These are phyloP conservation scores for Mollisiaceae sp. DNA, from an alignment of 2,329 filamentous ascomycete genomes.

Conservation along the genomic window DNA sequence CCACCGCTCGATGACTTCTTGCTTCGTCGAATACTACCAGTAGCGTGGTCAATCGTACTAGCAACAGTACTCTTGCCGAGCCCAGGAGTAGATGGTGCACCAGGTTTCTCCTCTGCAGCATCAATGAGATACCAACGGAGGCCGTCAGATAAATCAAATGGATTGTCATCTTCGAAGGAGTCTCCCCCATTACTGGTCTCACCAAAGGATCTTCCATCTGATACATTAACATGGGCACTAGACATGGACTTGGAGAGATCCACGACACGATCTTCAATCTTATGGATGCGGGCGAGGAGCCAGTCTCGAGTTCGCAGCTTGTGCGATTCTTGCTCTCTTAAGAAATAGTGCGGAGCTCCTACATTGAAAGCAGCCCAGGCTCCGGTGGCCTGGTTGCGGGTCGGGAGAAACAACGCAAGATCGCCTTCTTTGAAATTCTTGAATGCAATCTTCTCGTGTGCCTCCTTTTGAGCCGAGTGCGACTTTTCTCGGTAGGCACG, in stretches of 20 bases:
- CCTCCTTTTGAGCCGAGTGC: constrained; percentile 79
- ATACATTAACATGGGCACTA: constrained; percentile 36
- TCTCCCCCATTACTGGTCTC: constrained; percentile 58
- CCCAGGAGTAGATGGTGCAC: constrained; percentile 89
- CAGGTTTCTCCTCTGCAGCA: constrained; percentile 88
- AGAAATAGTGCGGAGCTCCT: constrained; percentile 94
- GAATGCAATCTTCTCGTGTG: constrained; percentile 95
- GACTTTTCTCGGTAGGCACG: constrained; percentile 87
- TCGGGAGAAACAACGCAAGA: constrained; percentile 90
- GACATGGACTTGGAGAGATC: constrained; percentile 81
- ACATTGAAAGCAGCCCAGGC: constrained; percentile 99
- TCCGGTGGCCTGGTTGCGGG: constrained; percentile 89
- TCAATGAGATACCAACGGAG: constrained; percentile 96
- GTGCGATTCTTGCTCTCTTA: constrained; percentile 90
- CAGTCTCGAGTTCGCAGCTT: constrained; percentile 85
- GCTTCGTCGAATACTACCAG: constrained; percentile 67
- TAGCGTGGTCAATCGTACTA: constrained; percentile 83
- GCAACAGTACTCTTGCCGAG: constrained; percentile 91
- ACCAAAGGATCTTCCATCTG: constrained; percentile 50
- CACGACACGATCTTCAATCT: constrained; percentile 90
- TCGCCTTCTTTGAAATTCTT: constrained; percentile 96
- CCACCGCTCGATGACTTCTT: constrained; percentile 52
- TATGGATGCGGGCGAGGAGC: constrained; percentile 92
- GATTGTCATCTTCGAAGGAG: constrained; percentile 86
- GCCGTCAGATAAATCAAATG: constrained; percentile 94